phyloP scores from a whole-genome alignment of 495 filamentous ascomycete genomes.

The Terfezia claveryi region DNA sequence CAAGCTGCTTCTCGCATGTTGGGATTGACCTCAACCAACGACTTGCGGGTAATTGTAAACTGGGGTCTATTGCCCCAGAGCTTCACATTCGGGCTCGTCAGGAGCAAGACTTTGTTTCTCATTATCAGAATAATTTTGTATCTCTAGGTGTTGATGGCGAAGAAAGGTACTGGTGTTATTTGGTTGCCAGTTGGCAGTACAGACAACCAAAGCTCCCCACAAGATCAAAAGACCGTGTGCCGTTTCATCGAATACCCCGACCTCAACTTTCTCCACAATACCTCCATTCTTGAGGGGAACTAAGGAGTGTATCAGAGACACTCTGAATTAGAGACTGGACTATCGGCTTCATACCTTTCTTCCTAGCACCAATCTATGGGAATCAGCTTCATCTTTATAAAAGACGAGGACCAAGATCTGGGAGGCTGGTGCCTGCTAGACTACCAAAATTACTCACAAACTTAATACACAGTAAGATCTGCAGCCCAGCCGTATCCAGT shows the following conservation, averaged over 20 bases:
- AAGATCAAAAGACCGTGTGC: background rate
- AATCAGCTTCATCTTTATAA: background rate
- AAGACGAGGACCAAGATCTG: background rate
- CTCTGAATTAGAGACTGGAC: background rate
- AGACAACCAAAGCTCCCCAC: background rate
- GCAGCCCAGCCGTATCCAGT: background rate
- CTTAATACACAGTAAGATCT: background rate
- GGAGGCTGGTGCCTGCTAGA: background rate
- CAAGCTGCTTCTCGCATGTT: background rate
- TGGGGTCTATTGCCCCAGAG: background rate
- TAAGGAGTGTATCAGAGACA: background rate
- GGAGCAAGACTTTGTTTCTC: background rate
- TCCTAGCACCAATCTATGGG: background rate
- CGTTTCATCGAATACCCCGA: background rate
- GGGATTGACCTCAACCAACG: background rate
- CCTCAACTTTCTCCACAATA: background rate
- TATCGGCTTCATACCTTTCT: background rate
- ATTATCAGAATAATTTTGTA: background rate
- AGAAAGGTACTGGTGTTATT: background rate
- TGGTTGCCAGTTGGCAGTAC: background rate
- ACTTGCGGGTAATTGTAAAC: background rate
- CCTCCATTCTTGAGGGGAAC: background rate
- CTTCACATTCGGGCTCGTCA: background rate
- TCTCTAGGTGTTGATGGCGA: background rate
- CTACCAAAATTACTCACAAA: background rate